Evolutionary conservation across 495 filamentous ascomycete species (phyloP), one percentile per base, ranked within the genome.

Genomic region (Arthonia radiata): DNA sequence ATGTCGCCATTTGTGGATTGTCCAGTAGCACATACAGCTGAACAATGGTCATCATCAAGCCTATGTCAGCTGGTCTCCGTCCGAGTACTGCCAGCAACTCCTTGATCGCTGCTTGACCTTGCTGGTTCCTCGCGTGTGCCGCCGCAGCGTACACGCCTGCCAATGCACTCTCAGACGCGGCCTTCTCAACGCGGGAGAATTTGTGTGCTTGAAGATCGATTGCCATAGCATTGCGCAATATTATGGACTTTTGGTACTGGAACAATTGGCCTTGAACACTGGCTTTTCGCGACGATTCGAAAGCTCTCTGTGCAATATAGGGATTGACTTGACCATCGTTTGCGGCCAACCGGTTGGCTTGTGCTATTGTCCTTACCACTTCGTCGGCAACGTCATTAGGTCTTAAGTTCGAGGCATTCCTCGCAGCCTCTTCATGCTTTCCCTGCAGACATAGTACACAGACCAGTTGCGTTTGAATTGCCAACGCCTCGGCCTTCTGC

Each of bases 401-500:
- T 4, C 21, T 25, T 43, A 24, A 42, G 57, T 63, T 59, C 29
- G 64, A 57, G 8, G 70, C 57, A 15, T 89, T 35, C 18, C 57
- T 53, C 31, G 62, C 59, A 0, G 81, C 82, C 43, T 92, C 71
- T 27, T 70, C 63, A 10, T 56, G 40, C 43, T 75, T 82, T 2
- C 71, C 80, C 30, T 79, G 53, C 32, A 56, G 66, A 2, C 64
- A 58, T 18, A 80, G 53, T 16, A 82, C 69, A 48, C 80, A 92
- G 8, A 79, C 59, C 34, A 89, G 73, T 44, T 94, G 89, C 4
- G 83, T 71, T 10, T 68, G 46, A 34, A 99, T 90, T 1, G 83
- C 78, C 14, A 86, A 53, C 19, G 90, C 38, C 47, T 99, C 86
- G 4, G 64, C 64, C 37, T 56, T 62, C 49, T 79, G 78, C 28